Base-by-base conservation (phyloP, 2,329 filamentous ascomycete species). In the Trichoderma gracile region DNA sequence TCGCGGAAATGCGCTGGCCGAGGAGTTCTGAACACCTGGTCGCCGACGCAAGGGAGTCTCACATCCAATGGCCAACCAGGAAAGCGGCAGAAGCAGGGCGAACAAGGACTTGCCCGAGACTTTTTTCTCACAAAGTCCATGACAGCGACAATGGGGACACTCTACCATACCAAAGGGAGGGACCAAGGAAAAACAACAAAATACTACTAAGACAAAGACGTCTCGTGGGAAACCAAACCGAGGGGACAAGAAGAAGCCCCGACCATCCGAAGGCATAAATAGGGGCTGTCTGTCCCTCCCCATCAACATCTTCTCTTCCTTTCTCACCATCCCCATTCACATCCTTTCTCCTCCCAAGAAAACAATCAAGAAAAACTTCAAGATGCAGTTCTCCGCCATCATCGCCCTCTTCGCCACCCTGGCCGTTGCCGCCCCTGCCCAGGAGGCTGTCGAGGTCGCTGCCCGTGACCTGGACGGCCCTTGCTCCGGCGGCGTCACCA, bases 381-480 rank as follows among this genome's bases (percentile, higher is more conserved):
- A 63, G 40, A 70, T 70, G 69, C 66, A 70, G 65, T 67, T 69
- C 67, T 45, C 69, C 40, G 50, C 61, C 43, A 47, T 65, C 49
- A 38, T 65, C 49, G 68, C 68, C 23, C 64, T 70, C 45, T 63
- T 67, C 23, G 60, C 49, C n/a, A 42, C 68, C 42, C 54, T 67
- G 53, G 68, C 59, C 21, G 21, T 67, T 27, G 68, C 68, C 46
- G 45, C 64, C 7, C 67, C 68, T 15, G 47, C 64, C 21, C 14
- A 23, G 5, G 68, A 65, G 19, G 4, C 27, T 2, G n/a, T 10
- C n/a, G 55, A 30, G 19, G 27, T 25, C 42, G 42, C 15, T 42
- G 15, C 17, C 17, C n/a, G 17, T n/a, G 47, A 9, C 10, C 2
- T 17, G 2, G 38, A 25, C 14, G 52, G 23, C 5, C 17, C 57